A percentile compares a stretch with the other conserved stretches of the same genome.
Evolutionary conservation across 1,284 basidiomycete genomes (phyloP).

Genomic region (Microbotryum intermedium): DNA sequence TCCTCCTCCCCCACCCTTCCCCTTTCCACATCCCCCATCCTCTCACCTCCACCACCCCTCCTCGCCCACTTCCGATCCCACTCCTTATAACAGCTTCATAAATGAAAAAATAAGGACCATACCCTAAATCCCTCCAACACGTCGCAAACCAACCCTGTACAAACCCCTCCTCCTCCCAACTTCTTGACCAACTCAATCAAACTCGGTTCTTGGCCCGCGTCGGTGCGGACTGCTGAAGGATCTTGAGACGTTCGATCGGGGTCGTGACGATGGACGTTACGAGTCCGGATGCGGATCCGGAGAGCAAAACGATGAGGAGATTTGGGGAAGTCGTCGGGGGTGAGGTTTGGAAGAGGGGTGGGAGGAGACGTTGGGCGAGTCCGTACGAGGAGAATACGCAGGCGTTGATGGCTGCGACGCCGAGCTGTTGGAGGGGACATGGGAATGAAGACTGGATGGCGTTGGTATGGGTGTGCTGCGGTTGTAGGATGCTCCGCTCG

Average conservation of each 20-base stretch:
- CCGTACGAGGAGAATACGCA: slow-evolving; percentile 64
- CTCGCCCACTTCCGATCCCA: slow-evolving; percentile 37
- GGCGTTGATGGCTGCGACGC: slow-evolving; percentile 62
- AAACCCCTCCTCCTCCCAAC: too few species aligned
- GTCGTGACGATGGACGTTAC: slow-evolving; percentile 67
- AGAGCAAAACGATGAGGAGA: slow-evolving; percentile 59
- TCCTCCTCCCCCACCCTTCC: slow-evolving; percentile 38
- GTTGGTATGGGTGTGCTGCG: too few species aligned
- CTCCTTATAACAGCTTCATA: slow-evolving; percentile 67
- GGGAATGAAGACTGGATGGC: neutral
- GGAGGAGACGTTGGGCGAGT: slow-evolving; percentile 57
- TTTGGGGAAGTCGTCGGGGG: slow-evolving; percentile 44
- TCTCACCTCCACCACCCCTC: slow-evolving; percentile 35
- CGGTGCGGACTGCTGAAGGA: slow-evolving; percentile 59
- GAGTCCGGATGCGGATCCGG: slow-evolving; percentile 67
- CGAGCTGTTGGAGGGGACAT: slow-evolving; percentile 46
- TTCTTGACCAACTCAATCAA: too few species aligned
- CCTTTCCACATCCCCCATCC: slow-evolving; percentile 17
- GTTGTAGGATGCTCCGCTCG: too few species aligned
- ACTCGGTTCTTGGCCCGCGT: slow-evolving; percentile 8
- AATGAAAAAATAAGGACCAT: slow-evolving; percentile 72
- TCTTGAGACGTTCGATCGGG: slow-evolving; percentile 77
- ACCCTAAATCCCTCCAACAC: slow-evolving; percentile 63
- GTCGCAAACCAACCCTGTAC: slow-evolving; percentile 64
- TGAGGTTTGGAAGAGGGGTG: slow-evolving; percentile 9